Evolutionary conservation across 495 filamentous ascomycete species (phyloP).

Genomic region (Clavariopsis aquatica): DNA sequence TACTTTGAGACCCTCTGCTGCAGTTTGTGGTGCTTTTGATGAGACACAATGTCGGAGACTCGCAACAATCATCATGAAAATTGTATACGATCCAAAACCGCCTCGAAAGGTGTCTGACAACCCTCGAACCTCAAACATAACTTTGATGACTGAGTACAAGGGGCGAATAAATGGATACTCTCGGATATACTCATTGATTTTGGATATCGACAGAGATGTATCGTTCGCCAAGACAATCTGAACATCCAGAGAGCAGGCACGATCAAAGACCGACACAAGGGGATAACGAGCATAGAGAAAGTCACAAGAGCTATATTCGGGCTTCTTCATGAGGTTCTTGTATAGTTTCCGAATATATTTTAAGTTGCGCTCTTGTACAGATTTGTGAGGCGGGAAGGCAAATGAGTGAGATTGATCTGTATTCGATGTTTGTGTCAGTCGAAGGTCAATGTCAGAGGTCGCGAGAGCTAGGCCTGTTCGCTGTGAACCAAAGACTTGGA

Average conservation of each 20-base stretch:
- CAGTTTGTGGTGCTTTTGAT: conserved; percentile 27
- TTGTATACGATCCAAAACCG: conserved; percentile 53
- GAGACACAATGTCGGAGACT: conserved; percentile 47
- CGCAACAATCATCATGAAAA: conserved; percentile 60
- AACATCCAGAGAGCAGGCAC: conserved; percentile 51
- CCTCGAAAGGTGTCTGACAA: conserved; percentile 50
- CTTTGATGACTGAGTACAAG: conserved; percentile 53
- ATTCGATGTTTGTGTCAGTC: conserved; percentile 27
- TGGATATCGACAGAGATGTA: conserved; percentile 44
- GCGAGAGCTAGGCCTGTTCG: conserved; percentile 54
- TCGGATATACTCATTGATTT: conserved; percentile 50
- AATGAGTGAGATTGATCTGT: background rate
- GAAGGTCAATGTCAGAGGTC: conserved; percentile 57
- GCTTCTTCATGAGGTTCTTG: background rate
- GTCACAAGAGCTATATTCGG: background rate
- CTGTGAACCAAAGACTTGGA: conserved; percentile 55
- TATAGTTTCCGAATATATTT: background rate
- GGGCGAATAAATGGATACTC: conserved; percentile 54
- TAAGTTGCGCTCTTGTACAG: background rate
- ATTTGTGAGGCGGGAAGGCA: background rate
- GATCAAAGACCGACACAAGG: conserved; percentile 46
- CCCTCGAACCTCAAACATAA: conserved; percentile 52
- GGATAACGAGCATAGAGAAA: conserved; percentile 31
- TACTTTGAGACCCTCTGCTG: conserved; percentile 14
- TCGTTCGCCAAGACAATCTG: conserved; percentile 50